Percentiles rank a stretch among this genome's conserved stretches.
Conservation (phyloP, 192 early-diverging fungal genomes). For the Phlyctochytrium arcticum region DNA sequence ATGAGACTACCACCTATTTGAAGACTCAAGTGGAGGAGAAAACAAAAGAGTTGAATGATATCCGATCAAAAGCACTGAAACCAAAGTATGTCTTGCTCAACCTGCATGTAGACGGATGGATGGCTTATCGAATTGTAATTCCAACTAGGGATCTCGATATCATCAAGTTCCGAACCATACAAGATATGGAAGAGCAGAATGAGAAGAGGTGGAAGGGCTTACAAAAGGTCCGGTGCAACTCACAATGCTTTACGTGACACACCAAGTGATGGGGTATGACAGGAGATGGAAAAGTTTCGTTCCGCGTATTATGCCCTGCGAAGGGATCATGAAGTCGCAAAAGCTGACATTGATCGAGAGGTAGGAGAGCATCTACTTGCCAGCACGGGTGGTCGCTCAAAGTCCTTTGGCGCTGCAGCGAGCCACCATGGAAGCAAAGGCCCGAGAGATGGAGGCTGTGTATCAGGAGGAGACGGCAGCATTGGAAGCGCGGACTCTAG, state of each 20-base stretch:
- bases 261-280: background rate
- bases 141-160: conserved; percentile 34
- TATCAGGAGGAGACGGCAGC: conserved; percentile 27
- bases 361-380: background rate
- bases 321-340: conserved; percentile 28
- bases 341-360: conserved; percentile 28
- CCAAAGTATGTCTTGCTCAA: conserved; percentile 31
- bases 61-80: conserved; percentile 2
- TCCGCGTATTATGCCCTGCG: conserved; percentile 28
- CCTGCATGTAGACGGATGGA: too few relatives aligned
- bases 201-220: conserved; percentile 21
- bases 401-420: background rate
- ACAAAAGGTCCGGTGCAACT: conserved; percentile 13
- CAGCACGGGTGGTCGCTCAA: background rate
- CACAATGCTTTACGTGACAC: background rate
- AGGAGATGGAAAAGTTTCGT: conserved; percentile 35
- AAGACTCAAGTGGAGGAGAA: conserved; percentile 29
- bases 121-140: too few relatives aligned
- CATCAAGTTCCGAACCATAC: conserved; percentile 18
- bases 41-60: conserved; percentile 24
- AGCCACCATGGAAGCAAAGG: conserved; percentile 1
- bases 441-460: conserved; percentile 12
- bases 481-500: conserved; percentile 15
- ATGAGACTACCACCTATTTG: conserved; percentile 11
- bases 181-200: conserved; percentile 26